Percentiles rank a stretch among this genome's conserved stretches.
Evolutionary conservation across 2,329 filamentous ascomycete species (phyloP).

Genomic region (Fusarium kyushuense): DNA sequence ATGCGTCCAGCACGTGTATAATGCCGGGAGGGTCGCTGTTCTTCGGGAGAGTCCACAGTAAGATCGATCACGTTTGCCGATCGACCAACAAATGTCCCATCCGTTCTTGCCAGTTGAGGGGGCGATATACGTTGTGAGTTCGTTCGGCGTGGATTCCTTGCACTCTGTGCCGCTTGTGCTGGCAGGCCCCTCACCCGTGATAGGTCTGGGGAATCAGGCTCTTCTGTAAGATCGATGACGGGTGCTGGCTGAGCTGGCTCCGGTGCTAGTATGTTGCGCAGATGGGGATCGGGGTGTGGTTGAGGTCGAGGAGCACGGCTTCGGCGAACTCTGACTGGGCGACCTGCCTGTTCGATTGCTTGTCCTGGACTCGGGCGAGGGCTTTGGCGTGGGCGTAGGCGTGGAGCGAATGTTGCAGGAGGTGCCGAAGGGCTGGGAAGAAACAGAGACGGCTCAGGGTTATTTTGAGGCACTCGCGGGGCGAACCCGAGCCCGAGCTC

Average conservation of each 20-base stretch:
- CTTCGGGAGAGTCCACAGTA: conserved; percentile 60
- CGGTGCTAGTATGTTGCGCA: conserved; percentile 10
- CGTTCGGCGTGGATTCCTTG: conserved; percentile 57
- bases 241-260: conserved; percentile 39
- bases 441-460: conserved; percentile 23
- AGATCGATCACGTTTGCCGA: conserved; percentile 62
- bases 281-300: conserved; percentile 9
- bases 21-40: conserved; percentile 44
- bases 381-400: background rate
- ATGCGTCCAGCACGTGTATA: conserved; percentile 28
- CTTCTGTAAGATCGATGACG: conserved; percentile 64
- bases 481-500: conserved; percentile 29
- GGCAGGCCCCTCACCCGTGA: conserved; percentile 50
- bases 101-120: conserved; percentile 59
- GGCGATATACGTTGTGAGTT: conserved; percentile 56
- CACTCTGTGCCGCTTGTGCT: conserved; percentile 21
- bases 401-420: conserved; percentile 20
- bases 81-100: conserved; percentile 57
- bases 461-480: background rate
- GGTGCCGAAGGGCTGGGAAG: conserved; percentile 35
- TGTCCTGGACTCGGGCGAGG: background rate
- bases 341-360: background rate
- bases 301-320: background rate
- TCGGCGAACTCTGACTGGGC: background rate
- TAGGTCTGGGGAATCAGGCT: conserved; percentile 61